Percentiles rank a stretch among this genome's conserved stretches.
phyloP scores from a whole-genome alignment of 2,329 filamentous ascomycete species.

The Knoxdaviesia capensis region DNA sequence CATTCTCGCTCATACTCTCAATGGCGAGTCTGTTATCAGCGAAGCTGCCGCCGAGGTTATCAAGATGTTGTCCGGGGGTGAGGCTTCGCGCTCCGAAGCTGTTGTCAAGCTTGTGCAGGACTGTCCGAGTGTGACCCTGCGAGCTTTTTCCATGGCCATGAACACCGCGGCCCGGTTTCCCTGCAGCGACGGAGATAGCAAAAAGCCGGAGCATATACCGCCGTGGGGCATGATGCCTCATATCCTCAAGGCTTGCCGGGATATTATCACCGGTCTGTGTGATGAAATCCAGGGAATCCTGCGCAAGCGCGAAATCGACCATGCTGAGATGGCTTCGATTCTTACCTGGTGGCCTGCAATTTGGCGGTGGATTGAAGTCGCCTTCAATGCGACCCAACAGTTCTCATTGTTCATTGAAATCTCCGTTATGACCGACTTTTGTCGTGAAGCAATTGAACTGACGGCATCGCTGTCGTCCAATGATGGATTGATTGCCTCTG shows the following conservation, averaged over 20 bases:
- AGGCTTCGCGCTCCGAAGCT: constrained; percentile 32
- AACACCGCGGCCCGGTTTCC: constrained; percentile 8
- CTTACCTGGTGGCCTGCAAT: constrained; percentile 66
- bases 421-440: constrained; percentile 71
- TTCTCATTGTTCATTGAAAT: constrained; percentile 70
- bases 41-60: constrained; percentile 65
- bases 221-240: constrained; percentile 38
- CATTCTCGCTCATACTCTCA: constrained; percentile 62
- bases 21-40: constrained; percentile 59
- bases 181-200: constrained; percentile 1
- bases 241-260: constrained; percentile 34
- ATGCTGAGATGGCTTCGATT: constrained; percentile 43
- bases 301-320: constrained; percentile 31
- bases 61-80: constrained; percentile 52
- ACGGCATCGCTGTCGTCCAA: constrained; percentile 71
- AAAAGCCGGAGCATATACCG: constrained; percentile 1
- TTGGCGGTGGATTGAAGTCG: constrained; percentile 64
- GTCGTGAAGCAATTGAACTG: constrained; percentile 85
- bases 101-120: constrained; percentile 23
- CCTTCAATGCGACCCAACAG: constrained; percentile 62
- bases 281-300: constrained; percentile 35
- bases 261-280: constrained; percentile 34
- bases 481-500: constrained; percentile 63
- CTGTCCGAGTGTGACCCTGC: constrained; percentile 14
- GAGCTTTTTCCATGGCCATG: constrained; percentile 22